phyloP scores from a whole-genome alignment of 352 stramenopile species.

The Peronospora destructor region DNA sequence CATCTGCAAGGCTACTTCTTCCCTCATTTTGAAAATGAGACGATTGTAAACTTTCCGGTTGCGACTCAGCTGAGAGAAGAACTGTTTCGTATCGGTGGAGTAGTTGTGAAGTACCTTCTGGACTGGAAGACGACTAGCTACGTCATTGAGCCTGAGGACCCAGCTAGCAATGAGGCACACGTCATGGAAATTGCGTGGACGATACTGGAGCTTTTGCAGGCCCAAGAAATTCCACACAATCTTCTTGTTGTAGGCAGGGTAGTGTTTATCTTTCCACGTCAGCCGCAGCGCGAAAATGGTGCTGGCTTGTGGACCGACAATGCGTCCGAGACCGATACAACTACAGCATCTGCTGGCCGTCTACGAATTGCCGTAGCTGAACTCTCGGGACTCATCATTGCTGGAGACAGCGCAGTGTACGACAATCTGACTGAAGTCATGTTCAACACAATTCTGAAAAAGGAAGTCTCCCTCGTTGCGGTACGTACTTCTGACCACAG shows the following conservation, averaged over 20 bases:
- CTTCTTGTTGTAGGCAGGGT: slow-evolving; percentile 32
- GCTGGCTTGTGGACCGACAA: slow-evolving; percentile 5
- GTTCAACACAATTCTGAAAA: slow-evolving; percentile 34
- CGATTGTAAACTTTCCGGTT: slow-evolving; percentile 34
- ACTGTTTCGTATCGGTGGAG: slow-evolving; percentile 16
- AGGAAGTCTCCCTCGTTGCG: slow-evolving; percentile 43
- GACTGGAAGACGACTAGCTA: slow-evolving; percentile 50
- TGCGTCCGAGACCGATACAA: neutral
- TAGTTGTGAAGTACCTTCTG: slow-evolving; percentile 21
- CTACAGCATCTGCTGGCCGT: slow-evolving; percentile 1
- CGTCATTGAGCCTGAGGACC: slow-evolving; percentile 17
- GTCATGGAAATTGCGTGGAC: slow-evolving; percentile 31
- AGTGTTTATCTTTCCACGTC: slow-evolving; percentile 53
- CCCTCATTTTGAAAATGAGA: slow-evolving; percentile 6
- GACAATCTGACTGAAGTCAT: slow-evolving; percentile 31
- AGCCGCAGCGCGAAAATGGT: slow-evolving; percentile 47
- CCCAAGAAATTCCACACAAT: slow-evolving; percentile 41
- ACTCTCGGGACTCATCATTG: slow-evolving; percentile 48
- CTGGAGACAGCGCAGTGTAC: slow-evolving; percentile 28
- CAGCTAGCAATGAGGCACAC: neutral
- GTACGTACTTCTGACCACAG: slow-evolving; percentile 20
- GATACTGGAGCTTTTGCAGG: slow-evolving; percentile 39
- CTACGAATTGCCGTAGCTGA: slow-evolving; percentile 60
- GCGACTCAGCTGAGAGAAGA: slow-evolving; percentile 27
- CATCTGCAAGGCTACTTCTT: slow-evolving; percentile 67